Base-by-base conservation (phyloP, 2,329 filamentous ascomycete species). In the Epichloe amarillans region DNA sequence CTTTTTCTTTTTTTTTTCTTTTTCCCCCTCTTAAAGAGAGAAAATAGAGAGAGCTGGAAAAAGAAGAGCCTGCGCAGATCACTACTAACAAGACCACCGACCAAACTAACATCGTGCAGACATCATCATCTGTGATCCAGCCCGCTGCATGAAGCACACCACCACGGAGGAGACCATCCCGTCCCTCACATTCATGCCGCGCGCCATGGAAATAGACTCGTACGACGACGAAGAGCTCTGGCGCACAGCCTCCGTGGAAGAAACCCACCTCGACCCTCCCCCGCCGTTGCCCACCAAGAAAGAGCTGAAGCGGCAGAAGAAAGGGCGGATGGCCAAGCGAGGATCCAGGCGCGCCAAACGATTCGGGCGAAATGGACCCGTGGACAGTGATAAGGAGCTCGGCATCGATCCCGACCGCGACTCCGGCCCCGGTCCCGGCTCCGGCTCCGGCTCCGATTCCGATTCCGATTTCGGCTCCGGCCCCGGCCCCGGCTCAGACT, bases 261-360 rank as follows among this genome's bases (percentile, higher is more conserved):
- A 62, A 51, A 58, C 56, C 0, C 62, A 58, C 23, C 55, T 63
- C 3, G 59, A 63, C 26, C 60, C 60, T 1, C 60, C 59, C 59
- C 54, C 59, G 2, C 59, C 57, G 4, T 12, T 38, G 26, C 40
- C 58, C 1, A 52, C 57, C 14, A 38, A 38, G n/a, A 38, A 38
- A 11, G 36, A 38, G n/a, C 36, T 38, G 14, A 38, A 38, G 36
- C 36, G 36, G 36, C 36, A 38, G n/a, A 38, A 38, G 36, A 38
- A 38, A 11, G 36, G n/a, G 36, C 36, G 36, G 5, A 38, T 38
- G 11, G 14, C 36, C 14, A 5, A n/a, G 36, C 36, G 23, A 26
- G 23, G n/a, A 38, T 4, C n/a, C 36, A n/a, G n/a, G 36, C 14
- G 36, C 36, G 14, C 36, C 36, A 38, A 38, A 38, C 5, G 2